Base-by-base conservation (phyloP, 1,139 yeast species). In the Pichia sp. region DNA sequence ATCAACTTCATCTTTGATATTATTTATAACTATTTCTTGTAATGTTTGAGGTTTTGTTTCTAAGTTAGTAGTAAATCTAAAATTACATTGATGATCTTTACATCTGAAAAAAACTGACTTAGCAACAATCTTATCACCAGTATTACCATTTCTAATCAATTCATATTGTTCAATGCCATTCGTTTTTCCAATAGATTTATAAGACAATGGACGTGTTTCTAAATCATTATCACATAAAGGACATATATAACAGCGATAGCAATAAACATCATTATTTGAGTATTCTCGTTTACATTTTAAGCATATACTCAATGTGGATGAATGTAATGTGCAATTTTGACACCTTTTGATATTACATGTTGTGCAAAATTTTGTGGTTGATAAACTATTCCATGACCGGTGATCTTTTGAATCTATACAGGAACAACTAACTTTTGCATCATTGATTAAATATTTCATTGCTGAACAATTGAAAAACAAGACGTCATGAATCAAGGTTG, bases 51-150 rank as follows among this genome's bases (percentile, higher is more conserved):
- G 68, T 43, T 59, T 65, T 18, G 49, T 48, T 7, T 59, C 50
- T 0, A 56, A 40, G 3, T 59, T 62, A 0, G 68, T 59, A 15
- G 54, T 53, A 44, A 57, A 67, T 1, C 23, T 43, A 58, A 62
- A 68, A 0, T 44, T 37, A 46, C 70, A 66, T 11, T 42, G 25
- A 1, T 12, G 8, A 16, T 36, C 34, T 1, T 53, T 30, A 47
- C 72, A 69, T n/a, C 49, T 52, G 40, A 68, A 60, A 3, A 43
- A 40, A 37, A 63, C 65, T 1, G 48, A 40, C 38, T 59, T 62
- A 5, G 66, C 65, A 18, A 46, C 49, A 16, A 55, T 50, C 13
- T 48, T 53, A 15, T 39, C 44, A 5, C 44, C 46, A 6, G 44
- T 47, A 15, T 51, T 52, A 22, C 53, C 48, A 6, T 39, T 36